Base-by-base conservation (phyloP, 2,329 filamentous ascomycete species). In the Penicillium vulpinum region DNA sequence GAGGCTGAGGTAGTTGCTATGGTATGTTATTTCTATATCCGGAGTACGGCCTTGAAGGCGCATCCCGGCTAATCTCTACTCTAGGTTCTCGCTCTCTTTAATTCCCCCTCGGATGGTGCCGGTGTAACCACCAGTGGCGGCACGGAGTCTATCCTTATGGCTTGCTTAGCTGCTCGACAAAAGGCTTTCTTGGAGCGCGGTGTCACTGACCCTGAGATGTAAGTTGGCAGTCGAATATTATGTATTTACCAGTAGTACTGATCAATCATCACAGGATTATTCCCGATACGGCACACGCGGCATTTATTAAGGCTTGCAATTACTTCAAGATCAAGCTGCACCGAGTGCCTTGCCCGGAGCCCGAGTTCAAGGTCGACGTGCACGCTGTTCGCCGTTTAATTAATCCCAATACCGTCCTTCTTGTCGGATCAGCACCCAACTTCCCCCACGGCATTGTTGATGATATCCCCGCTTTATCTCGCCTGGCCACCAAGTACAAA, bases 381-480 rank as follows among this genome's bases (percentile, higher is more conserved):
- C 81, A 85, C 55, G 84, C 87, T 29, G 90, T 97, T 45, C 85
- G 88, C 16, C 89, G 92, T 31, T 85, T 97, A 58, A 87, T 99
- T 76, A 99, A 97, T 77, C 85, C 88, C 68, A 99, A 99, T 79
- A 99, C 94, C 0, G 79, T 97, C 59, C 81, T 99, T 28, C 87
- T 99, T 4, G 94, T 97, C 50, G 94, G 94, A 46, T 96, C 91
- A 2, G 92, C 94, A 0, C 94, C 94, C 57, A 99, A 97, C 81
- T 99, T 97, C 77, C 94, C 94, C 36, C 94, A 99, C 73, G 94
- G 94, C 59, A 96, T 99, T 71, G 94, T 99, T 62, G 94, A 99
- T 75, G 92, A 97, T 74, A 97, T 99, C 66, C 78, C 89, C 0
- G 84, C 85, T 0, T 85, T 99, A 40, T 96, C 92, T 54, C 88